Percentiles rank a stretch among this genome's conserved stretches.
These are phyloP conservation scores for Rhodotorula sphaerocarpa DNA, from an alignment of 768 basidiomycete genomes.

Conservation along the genomic window DNA sequence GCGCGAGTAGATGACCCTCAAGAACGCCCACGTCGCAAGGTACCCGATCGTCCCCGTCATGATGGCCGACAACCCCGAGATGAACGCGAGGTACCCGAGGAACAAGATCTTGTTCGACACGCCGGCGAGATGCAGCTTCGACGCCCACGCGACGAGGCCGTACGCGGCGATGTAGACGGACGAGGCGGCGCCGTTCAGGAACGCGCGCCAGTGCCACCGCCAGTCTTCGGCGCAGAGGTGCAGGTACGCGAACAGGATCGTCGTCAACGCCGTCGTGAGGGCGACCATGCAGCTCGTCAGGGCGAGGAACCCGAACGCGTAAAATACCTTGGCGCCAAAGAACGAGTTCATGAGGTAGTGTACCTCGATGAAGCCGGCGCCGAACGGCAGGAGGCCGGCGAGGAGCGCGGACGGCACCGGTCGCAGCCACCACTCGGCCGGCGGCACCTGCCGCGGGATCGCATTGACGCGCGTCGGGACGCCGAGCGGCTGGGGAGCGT, in stretches of 20 bases:
- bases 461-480: conserved; percentile 83
- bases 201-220: conserved; percentile 95
- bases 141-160: conserved; percentile 49
- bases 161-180: conserved; percentile 85
- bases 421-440: conserved; percentile 49
- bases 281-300: conserved; percentile 77
- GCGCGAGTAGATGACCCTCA: conserved; percentile 61
- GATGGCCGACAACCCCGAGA: conserved; percentile 76
- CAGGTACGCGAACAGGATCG: conserved; percentile 53
- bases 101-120: conserved; percentile 73
- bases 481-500: conserved; percentile 52
- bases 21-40: conserved; percentile 82
- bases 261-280: conserved; percentile 56
- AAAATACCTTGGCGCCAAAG: conserved; percentile 81
- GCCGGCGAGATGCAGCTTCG: conserved; percentile 75
- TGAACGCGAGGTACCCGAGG: conserved; percentile 78
- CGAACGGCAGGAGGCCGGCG: conserved; percentile 87
- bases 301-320: conserved; percentile 91
- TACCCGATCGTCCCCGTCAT: conserved; percentile 78
- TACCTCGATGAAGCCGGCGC: conserved; percentile 88
- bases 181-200: conserved; percentile 82
- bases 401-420: conserved; percentile 51
- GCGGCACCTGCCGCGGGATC: conserved; percentile 94
- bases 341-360: conserved; percentile 85
- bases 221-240: conserved; percentile 85